Conservation (phyloP, 2,329 filamentous ascomycete genomes). For the Fonsecaea pedrosoi region DNA sequence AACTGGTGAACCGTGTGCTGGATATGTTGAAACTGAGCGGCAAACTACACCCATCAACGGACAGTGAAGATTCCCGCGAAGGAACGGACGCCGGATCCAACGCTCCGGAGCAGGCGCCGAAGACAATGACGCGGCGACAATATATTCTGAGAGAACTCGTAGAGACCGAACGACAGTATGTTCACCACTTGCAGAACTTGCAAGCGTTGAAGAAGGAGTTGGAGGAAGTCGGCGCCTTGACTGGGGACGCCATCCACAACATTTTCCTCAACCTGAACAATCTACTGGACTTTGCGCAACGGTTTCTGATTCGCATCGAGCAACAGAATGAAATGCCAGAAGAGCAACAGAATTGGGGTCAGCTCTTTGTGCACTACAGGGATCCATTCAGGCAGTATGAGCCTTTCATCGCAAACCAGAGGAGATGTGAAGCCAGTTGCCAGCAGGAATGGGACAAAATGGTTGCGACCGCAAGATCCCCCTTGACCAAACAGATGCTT, state of each 20-base stretch:
- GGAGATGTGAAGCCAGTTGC: constrained; percentile 85
- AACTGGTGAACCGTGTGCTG: constrained; percentile 89
- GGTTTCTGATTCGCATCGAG: constrained; percentile 94
- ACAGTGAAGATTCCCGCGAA: constrained; percentile 44
- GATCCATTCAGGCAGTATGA: constrained; percentile 92
- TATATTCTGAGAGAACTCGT: constrained; percentile 92
- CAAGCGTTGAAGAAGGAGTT: constrained; percentile 90
- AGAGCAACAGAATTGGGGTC: constrained; percentile 86
- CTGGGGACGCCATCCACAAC: constrained; percentile 87
- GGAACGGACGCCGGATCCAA: constrained; percentile 56
- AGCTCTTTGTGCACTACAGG: constrained; percentile 83
- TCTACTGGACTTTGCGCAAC: constrained; percentile 91
- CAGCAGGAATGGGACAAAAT: constrained; percentile 88
- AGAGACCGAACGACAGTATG: constrained; percentile 95
- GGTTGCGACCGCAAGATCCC: constrained; percentile 68
- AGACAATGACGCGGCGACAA: constrained; percentile 74
- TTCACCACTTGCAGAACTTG: constrained; percentile 92
- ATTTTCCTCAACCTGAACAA: constrained; percentile 97
- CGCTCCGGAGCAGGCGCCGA: constrained; percentile 37
- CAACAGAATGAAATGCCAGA: constrained; percentile 86
- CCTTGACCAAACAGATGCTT: constrained; percentile 74
- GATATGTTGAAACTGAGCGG: constrained; percentile 82
- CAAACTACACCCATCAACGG: constrained; percentile 66
- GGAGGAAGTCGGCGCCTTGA: constrained; percentile 84
- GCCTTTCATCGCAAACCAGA: constrained; percentile 95